Conservation (phyloP, 1,284 basidiomycete species). For the Sporisorium graminicola region DNA sequence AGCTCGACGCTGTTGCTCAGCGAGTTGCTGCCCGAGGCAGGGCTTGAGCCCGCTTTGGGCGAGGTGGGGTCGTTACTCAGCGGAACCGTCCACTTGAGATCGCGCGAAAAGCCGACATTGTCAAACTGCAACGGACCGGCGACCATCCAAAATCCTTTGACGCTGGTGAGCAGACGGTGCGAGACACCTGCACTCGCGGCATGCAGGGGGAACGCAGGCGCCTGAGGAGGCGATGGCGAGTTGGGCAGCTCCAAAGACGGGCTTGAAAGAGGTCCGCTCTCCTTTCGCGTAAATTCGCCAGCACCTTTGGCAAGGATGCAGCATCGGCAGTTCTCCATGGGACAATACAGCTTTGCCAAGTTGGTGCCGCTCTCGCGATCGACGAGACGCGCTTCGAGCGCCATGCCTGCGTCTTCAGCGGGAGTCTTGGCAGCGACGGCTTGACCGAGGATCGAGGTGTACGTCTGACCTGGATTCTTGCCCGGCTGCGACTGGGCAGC, state of each 20-base stretch:
- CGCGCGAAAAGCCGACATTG: slow-evolving; percentile 65
- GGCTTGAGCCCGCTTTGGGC: not conserved
- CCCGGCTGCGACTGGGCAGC: slow-evolving; percentile 46
- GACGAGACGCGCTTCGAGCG: slow-evolving; percentile 66
- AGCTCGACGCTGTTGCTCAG: slow-evolving; percentile 16
- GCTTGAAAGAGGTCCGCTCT: slow-evolving; percentile 61
- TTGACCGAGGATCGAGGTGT: slow-evolving; percentile 64
- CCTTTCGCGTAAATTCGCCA: slow-evolving; percentile 60
- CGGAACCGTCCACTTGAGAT: slow-evolving; percentile 59
- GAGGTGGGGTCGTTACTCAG: slow-evolving; percentile 10
- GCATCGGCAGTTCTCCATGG: slow-evolving; percentile 64
- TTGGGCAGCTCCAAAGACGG: slow-evolving; percentile 49
- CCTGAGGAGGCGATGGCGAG: slow-evolving; percentile 46
- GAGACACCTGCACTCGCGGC: slow-evolving; percentile 18
- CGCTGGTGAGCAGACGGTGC: slow-evolving; percentile 35
- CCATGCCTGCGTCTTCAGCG: slow-evolving; percentile 61
- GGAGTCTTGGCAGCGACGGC: slow-evolving; percentile 67
- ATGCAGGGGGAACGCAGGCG: slow-evolving; percentile 40
- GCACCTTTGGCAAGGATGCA: slow-evolving; percentile 51
- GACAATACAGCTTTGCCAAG: slow-evolving; percentile 63
- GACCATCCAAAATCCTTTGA: slow-evolving; percentile 63
- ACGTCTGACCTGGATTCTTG: slow-evolving; percentile 40
- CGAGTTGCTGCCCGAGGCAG: slow-evolving; percentile 4
- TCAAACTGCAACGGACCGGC: slow-evolving; percentile 63
- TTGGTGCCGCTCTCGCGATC: slow-evolving; percentile 57